phyloP scores from a whole-genome alignment of 2,329 filamentous ascomycete genomes.

The Cladosporium austrohemisphaericum region DNA sequence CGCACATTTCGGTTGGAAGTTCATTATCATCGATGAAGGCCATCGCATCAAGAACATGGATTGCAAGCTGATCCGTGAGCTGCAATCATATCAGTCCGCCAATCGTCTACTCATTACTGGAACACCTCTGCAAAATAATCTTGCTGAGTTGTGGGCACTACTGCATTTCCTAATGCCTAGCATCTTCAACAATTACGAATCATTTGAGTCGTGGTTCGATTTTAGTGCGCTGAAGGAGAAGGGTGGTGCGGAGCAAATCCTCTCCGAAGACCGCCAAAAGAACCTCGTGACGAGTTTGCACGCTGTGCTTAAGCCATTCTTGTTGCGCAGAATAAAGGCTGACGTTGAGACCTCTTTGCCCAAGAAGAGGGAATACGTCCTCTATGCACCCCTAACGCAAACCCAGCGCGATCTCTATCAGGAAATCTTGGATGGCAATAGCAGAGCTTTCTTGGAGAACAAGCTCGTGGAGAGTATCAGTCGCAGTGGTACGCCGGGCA shows the following conservation, averaged over 20 bases:
- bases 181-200: constrained; percentile 89
- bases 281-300: constrained; percentile 85
- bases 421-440: constrained; percentile 60
- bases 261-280: constrained; percentile 72
- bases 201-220: constrained; percentile 95
- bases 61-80: constrained; percentile 81
- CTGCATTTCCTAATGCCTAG: constrained; percentile 89
- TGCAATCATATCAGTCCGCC: constrained; percentile 83
- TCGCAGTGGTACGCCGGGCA: constrained; percentile 48
- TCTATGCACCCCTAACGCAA: constrained; percentile 86
- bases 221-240: constrained; percentile 89
- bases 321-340: constrained; percentile 83
- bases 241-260: constrained; percentile 70
- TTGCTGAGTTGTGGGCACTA: constrained; percentile 90
- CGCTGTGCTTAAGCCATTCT: constrained; percentile 83
- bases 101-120: constrained; percentile 91
- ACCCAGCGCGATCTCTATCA: constrained; percentile 91
- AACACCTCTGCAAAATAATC: constrained; percentile 91
- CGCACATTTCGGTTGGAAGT: constrained; percentile 86
- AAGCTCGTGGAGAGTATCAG: constrained; percentile 67
- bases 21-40: constrained; percentile 97
- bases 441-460: constrained; percentile 61
- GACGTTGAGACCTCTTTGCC: constrained; percentile 91
- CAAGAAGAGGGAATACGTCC: constrained; percentile 92
- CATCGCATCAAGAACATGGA: constrained; percentile 97